phyloP scores from a whole-genome alignment of 306 rosid genomes.

The Citrullus colocynthis region DNA sequence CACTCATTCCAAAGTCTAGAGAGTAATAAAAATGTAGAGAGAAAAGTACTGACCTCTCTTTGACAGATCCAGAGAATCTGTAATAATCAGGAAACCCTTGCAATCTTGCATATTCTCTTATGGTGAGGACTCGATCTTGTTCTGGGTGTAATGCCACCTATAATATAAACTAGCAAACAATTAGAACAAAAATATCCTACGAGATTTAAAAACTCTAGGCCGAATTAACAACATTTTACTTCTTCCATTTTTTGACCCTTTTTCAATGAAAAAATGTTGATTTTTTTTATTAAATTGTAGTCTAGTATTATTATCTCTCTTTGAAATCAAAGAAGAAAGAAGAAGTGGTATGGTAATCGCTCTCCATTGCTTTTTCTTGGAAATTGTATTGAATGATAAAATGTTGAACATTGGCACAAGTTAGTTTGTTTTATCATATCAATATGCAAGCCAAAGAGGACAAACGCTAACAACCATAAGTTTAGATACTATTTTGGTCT shows the following conservation, averaged over 20 bases:
- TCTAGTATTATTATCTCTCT: background rate
- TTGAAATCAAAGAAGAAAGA: background rate
- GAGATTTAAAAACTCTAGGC: background rate
- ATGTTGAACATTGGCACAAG: too few relatives aligned
- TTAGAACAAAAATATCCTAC: background rate
- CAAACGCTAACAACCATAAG: too few relatives aligned
- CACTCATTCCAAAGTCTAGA: background rate
- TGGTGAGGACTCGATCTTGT: slow-evolving; percentile 60
- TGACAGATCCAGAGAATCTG: slow-evolving; percentile 52
- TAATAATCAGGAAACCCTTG: slow-evolving; percentile 92
- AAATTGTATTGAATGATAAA: background rate
- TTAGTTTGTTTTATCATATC: too few relatives aligned
- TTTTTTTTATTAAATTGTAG: background rate
- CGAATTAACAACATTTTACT: background rate
- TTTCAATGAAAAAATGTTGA: background rate
- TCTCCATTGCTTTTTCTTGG: background rate
- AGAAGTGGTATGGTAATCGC: background rate
- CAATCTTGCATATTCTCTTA: slow-evolving; percentile 84
- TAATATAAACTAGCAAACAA: slow-evolving; percentile 11
- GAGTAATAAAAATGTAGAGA: background rate
- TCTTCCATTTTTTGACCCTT: background rate
- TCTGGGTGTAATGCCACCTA: slow-evolving; percentile 64
- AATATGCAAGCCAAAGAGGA: too few relatives aligned
- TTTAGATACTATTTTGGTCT: too few relatives aligned
- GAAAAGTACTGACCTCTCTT: slow-evolving; percentile 38